phyloP scores from a whole-genome alignment of 2,329 filamentous ascomycete genomes.

The Harringtonia lauricola region DNA sequence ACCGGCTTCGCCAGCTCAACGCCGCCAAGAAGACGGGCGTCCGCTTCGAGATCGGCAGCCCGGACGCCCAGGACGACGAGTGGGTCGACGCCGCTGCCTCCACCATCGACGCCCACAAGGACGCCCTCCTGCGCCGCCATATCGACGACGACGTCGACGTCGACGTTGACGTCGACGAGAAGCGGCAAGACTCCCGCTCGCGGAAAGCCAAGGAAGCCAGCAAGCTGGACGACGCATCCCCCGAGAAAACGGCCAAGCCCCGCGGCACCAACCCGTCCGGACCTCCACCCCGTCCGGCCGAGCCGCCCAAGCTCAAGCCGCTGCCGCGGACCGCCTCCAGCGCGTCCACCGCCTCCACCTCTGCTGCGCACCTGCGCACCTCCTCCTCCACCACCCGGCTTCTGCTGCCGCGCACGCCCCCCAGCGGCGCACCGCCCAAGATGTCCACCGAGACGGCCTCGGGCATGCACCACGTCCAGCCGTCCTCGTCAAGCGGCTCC shows the following conservation, averaged over 20 bases:
- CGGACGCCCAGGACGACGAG: conserved; percentile 39
- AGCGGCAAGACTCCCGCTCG: too few relatives aligned
- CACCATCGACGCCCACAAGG: conserved; percentile 27
- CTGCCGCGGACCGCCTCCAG: too few relatives aligned
- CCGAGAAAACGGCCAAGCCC: too few relatives aligned
- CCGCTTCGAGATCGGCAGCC: conserved; percentile 51
- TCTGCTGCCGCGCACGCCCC: conserved; percentile 49
- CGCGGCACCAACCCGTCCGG: too few relatives aligned
- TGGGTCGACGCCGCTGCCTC: conserved; percentile 58
- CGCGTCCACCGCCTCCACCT: background rate
- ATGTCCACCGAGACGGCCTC: conserved; percentile 45
- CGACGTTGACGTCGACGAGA: too few relatives aligned
- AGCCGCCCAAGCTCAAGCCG: too few relatives aligned
- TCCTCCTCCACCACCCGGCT: conserved; percentile 21
- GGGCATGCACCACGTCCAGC: conserved; percentile 16
- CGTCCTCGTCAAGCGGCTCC: conserved; percentile 19
- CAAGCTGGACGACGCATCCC: too few relatives aligned
- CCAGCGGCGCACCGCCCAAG: conserved; percentile 49
- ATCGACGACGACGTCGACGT: background rate
- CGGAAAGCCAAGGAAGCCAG: too few relatives aligned
- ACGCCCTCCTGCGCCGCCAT: background rate
- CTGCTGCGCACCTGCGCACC: background rate
- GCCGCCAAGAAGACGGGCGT: conserved; percentile 24
- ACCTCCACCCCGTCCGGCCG: too few relatives aligned
- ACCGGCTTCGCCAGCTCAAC: conserved; percentile 9